Percentiles rank a stretch among this genome's conserved stretches.
phyloP scores from a whole-genome alignment of 352 stramenopile genomes.

The Phytophthora aleatoria region DNA sequence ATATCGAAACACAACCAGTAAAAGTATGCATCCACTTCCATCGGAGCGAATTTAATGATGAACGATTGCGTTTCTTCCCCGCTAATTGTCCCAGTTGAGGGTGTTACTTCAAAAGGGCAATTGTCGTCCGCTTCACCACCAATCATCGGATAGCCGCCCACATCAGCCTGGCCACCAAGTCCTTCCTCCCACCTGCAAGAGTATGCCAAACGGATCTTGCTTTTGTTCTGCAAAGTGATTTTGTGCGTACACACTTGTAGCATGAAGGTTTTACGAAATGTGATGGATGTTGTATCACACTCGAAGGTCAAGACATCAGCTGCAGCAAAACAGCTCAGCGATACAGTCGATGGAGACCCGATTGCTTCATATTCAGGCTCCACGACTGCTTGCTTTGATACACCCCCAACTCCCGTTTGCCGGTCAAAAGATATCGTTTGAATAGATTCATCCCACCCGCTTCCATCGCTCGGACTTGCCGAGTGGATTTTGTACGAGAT shows the following conservation, averaged over 20 bases:
- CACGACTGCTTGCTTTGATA: slow-evolving; percentile 26
- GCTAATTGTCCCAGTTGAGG: slow-evolving; percentile 56
- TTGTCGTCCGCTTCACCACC: slow-evolving; percentile 46
- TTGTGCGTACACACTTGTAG: slow-evolving; percentile 82
- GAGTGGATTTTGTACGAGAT: slow-evolving; percentile 53
- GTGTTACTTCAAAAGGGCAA: slow-evolving; percentile 89
- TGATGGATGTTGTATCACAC: slow-evolving; percentile 61
- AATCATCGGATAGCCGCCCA: slow-evolving; percentile 4
- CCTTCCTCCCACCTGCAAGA: slow-evolving; percentile 59
- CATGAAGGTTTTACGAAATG: slow-evolving; percentile 89
- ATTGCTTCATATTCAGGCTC: slow-evolving; percentile 61
- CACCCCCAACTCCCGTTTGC: slow-evolving; percentile 10
- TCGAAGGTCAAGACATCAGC: slow-evolving; percentile 66
- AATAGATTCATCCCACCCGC: slow-evolving; percentile 83
- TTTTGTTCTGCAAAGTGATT: slow-evolving; percentile 71
- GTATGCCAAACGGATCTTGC: slow-evolving; percentile 69
- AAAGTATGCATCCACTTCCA: slow-evolving; percentile 90
- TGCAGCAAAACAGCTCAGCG: slow-evolving; percentile 66
- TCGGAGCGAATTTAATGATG: slow-evolving; percentile 86
- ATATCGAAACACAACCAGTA: slow-evolving; percentile 68
- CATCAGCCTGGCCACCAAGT: slow-evolving; percentile 12
- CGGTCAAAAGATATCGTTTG: slow-evolving; percentile 62
- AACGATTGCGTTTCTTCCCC: slow-evolving; percentile 74
- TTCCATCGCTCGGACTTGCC: slow-evolving; percentile 24
- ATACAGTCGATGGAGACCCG: slow-evolving; percentile 39